Conservation (phyloP, 768 basidiomycete genomes). For the Suillus subluteus region DNA sequence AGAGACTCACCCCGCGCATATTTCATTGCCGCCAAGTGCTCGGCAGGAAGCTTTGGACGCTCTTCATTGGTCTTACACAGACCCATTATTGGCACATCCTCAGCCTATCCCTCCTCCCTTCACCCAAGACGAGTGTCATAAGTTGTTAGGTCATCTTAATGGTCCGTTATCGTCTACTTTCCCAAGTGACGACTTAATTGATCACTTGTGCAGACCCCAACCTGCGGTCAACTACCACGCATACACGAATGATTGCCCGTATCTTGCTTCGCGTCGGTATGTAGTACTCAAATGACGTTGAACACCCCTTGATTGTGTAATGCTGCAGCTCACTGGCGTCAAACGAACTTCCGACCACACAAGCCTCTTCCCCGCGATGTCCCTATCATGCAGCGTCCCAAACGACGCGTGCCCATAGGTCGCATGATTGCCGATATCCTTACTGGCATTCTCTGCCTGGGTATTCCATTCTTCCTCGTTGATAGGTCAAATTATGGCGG, state of each 20-base stretch:
- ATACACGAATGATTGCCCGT: slow-evolving; percentile 68
- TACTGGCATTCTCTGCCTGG: slow-evolving; percentile 68
- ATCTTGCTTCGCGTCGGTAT: slow-evolving; percentile 69
- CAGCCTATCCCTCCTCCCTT: slow-evolving; percentile 67
- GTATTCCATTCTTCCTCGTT: slow-evolving; percentile 78
- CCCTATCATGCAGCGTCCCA: slow-evolving; percentile 27
- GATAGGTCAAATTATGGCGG: slow-evolving; percentile 50
- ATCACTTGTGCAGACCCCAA: slow-evolving; percentile 21
- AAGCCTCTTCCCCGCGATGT: slow-evolving; percentile 66
- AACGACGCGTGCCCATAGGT: slow-evolving; percentile 41
- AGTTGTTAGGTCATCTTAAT: slow-evolving; percentile 63
- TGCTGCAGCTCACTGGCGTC: slow-evolving; percentile 63
- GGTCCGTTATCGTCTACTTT: slow-evolving; percentile 23
- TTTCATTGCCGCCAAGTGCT: slow-evolving; percentile 55
- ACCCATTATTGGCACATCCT: slow-evolving; percentile 68
- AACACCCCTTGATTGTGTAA: slow-evolving; percentile 3
- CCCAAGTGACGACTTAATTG: neutral
- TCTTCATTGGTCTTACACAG: slow-evolving; percentile 82
- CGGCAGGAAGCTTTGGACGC: slow-evolving; percentile 73
- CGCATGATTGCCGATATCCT: slow-evolving; percentile 61
- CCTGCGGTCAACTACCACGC: slow-evolving; percentile 40
- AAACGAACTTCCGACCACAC: slow-evolving; percentile 67
- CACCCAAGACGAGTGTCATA: slow-evolving; percentile 75
- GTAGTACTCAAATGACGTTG: slow-evolving; percentile 26
- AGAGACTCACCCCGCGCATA: slow-evolving; percentile 78